A percentile compares a stretch with the other conserved stretches of the same genome.
These are phyloP conservation scores for Leersia perrieri DNA, from an alignment of 176 grass and related monocot species.

Conservation along the genomic window DNA sequence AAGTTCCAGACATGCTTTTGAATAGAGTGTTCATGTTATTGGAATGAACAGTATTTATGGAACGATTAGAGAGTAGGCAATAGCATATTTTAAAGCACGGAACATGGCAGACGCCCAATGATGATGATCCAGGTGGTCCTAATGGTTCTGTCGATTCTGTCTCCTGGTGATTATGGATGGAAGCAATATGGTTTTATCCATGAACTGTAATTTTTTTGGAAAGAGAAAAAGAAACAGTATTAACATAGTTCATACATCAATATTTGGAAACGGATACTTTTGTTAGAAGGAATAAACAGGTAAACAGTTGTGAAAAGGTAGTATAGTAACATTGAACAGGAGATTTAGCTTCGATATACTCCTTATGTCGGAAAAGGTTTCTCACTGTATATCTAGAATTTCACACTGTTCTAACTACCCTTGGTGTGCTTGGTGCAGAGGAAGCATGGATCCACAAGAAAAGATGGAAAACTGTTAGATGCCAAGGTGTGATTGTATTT, in stretches of 20 bases:
- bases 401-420: constrained; percentile 20
- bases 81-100: constrained; percentile 9
- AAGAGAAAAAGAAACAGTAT: constrained; percentile 22
- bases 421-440: constrained; percentile 53
- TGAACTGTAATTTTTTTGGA: constrained; percentile 8
- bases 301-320: constrained; percentile 24
- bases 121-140: constrained; percentile 19
- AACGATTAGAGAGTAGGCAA: not conserved
- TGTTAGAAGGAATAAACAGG: not conserved
- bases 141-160: not conserved
- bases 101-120: not conserved
- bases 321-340: constrained; percentile 22
- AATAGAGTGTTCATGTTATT: not conserved
- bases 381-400: constrained; percentile 28
- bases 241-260: not conserved
- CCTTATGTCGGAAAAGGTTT: constrained; percentile 9
- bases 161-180: not conserved
- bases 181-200: constrained; percentile 18
- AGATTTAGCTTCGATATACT: constrained; percentile 20
- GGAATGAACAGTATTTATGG: constrained; percentile 11
- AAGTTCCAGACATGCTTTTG: constrained; percentile 12
- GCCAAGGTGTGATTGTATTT: constrained; percentile 62
- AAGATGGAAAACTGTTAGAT: constrained; percentile 64
- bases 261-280: constrained; percentile 9
- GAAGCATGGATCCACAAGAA: constrained; percentile 62